Evolutionary conservation across 2,329 filamentous ascomycete genomes (phyloP), one percentile per base, ranked within the genome.

Genomic region (Davidsoniella neocaledoniae): DNA sequence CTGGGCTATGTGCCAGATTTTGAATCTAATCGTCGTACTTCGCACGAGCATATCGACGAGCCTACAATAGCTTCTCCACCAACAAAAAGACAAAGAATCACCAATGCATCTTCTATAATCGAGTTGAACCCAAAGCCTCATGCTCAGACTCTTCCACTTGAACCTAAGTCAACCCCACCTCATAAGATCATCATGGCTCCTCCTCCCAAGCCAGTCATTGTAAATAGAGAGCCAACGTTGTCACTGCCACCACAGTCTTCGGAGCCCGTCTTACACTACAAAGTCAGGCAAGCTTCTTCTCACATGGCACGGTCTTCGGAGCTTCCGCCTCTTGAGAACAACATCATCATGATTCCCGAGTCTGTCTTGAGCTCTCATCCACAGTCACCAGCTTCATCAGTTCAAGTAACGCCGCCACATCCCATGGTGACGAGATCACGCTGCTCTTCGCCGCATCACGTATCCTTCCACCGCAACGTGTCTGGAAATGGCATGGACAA

Each of bases 361-460:
- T 33, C 29, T 33, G 29, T 12, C 4, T 12, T 9, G 8, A 12
- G 29, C 29, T 33, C 44, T 23, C 44, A 1, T 29, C 25, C 17
- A 25, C n/a, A 5, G 17, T n/a, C 33, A 8, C 29, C 44, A 25
- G 19, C n/a, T 26, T 17, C n/a, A 2, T 25, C 43, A 10, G 12
- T 4, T 9, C n/a, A 23, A 4, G 4, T 29, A 10, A 46, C 16
- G 19, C 17, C 44, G 4, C 44, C 44, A 14, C 44, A 46, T 21
- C 44, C 44, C n/a, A 46, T 46, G 44, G 36, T 46, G 33, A 46
- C 44, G 8, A 33, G 44, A 5, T 46, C 44, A 4, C 44, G 44
- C 12, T 46, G 44, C 16, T 46, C 44, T 7, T 46, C 36, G 23
- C 44, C 44, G 5, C 29, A 46, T n/a, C 44, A 46, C 33, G 14